Percentiles rank a stretch among this genome's conserved stretches.
These are phyloP conservation scores for Lepidium aucheri DNA, from an alignment of 345 rosid genomes.

Conservation along the genomic window DNA sequence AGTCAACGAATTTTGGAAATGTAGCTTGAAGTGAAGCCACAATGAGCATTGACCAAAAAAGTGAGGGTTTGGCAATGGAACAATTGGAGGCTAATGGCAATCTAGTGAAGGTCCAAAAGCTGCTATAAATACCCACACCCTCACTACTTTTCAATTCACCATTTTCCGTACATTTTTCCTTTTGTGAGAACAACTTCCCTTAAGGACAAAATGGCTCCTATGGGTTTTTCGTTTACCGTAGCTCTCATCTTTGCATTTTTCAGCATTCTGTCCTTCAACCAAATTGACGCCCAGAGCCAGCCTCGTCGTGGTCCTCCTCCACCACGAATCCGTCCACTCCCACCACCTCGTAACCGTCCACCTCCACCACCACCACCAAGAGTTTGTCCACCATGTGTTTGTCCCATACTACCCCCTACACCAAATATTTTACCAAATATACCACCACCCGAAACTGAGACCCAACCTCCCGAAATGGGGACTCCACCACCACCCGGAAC, in stretches of 20 bases:
- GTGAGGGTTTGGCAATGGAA: background rate
- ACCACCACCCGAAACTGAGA: too few species aligned
- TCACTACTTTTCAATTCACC: background rate
- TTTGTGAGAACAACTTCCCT: background rate
- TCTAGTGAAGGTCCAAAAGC: background rate
- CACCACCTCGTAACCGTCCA: too few species aligned
- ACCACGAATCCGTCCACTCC: too few species aligned
- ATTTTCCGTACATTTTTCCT: background rate
- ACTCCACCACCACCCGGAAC: too few species aligned
- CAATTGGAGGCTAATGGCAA: background rate
- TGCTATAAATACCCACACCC: background rate
- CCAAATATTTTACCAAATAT: too few species aligned
- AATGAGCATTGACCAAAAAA: background rate
- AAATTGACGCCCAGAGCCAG: background rate
- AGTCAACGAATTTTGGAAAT: too few species aligned
- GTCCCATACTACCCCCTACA: too few species aligned
- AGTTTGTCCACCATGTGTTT: too few species aligned
- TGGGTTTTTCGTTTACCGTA: background rate
- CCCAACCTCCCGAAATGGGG: too few species aligned
- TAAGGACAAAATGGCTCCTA: background rate
- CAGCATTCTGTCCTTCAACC: background rate
- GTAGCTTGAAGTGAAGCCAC: background rate
- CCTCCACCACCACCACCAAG: too few species aligned
- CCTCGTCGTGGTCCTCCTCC: too few species aligned
- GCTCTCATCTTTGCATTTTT: background rate